Conservation (phyloP, 2,329 filamentous ascomycete species). For the Aspergillus fumigatus region DNA sequence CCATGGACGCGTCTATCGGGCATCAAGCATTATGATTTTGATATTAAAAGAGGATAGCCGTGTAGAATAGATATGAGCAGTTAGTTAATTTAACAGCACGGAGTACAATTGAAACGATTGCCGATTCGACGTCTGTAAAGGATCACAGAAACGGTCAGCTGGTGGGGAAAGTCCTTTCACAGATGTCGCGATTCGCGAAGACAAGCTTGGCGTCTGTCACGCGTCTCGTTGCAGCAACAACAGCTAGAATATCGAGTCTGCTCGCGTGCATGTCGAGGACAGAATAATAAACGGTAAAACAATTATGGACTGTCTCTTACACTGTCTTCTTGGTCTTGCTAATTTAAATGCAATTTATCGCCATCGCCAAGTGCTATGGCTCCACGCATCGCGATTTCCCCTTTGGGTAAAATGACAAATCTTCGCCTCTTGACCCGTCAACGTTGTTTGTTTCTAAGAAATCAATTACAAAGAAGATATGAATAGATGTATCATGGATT, state of each 20-base stretch:
- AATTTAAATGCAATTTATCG: background rate
- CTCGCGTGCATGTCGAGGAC: background rate
- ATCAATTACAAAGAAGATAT: background rate
- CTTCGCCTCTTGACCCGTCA: background rate
- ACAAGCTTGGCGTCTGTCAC: background rate
- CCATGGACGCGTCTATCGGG: conserved; percentile 31
- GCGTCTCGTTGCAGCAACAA: background rate
- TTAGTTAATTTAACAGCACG: background rate
- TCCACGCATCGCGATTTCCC: background rate
- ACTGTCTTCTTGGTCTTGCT: background rate
- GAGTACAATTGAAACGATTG: background rate
- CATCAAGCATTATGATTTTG: conserved; percentile 10
- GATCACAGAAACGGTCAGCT: background rate
- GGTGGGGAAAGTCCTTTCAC: background rate
- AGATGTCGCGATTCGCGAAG: conserved; percentile 4
- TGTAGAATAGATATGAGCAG: background rate
- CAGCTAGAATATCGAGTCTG: background rate
- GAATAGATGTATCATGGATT: conserved; percentile 10
- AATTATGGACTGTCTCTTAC: background rate
- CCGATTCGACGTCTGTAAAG: background rate
- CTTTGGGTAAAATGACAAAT: background rate
- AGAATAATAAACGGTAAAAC: background rate
- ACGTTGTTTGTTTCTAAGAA: background rate
- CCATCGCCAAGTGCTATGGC: background rate
- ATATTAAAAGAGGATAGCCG: background rate